These are phyloP conservation scores for Cardamine chenopodiifolia DNA, from an alignment of 345 rosid genomes.

Conservation along the genomic window DNA sequence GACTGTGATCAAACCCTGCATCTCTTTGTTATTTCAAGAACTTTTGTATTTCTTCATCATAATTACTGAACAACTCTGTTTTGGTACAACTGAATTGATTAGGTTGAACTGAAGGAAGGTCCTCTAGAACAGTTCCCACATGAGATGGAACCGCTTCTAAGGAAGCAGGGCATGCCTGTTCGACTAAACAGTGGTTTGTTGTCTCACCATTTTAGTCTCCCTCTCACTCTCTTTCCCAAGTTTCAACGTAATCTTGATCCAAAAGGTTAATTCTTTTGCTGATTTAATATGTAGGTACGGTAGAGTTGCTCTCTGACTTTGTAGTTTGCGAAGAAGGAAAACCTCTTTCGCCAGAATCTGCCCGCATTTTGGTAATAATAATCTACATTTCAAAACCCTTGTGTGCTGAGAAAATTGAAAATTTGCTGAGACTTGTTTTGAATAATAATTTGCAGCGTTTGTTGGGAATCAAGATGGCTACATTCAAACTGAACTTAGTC, in stretches of 20 bases:
- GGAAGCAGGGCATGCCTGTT: constrained; percentile 97
- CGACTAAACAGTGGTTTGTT: constrained; percentile 79
- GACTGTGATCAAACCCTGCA: background rate
- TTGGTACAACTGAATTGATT: constrained; percentile 1
- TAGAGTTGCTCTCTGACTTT: constrained; percentile 84
- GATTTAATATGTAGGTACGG: constrained; percentile 60
- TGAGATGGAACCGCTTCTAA: constrained; percentile 96
- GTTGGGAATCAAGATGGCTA: constrained; percentile 90
- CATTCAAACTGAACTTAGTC: constrained; percentile 74
- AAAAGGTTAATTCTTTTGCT: background rate
- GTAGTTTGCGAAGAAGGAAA: constrained; percentile 95
- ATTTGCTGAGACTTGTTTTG: background rate
- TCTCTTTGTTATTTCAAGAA: background rate
- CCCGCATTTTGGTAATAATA: constrained; percentile 79
- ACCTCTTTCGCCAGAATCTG: constrained; percentile 84
- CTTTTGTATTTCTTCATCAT: background rate
- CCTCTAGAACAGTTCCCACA: constrained; percentile 88
- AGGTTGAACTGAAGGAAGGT: constrained; percentile 90
- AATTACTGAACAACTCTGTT: constrained; percentile 5
- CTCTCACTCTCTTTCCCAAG: background rate
- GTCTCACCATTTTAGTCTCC: background rate
- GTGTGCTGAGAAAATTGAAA: background rate
- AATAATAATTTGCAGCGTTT: constrained; percentile 64
- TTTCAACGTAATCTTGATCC: background rate
- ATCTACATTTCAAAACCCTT: background rate